phyloP scores from a whole-genome alignment of 1,284 basidiomycete species.

The Austroboletus olivaceoglutinosus region DNA sequence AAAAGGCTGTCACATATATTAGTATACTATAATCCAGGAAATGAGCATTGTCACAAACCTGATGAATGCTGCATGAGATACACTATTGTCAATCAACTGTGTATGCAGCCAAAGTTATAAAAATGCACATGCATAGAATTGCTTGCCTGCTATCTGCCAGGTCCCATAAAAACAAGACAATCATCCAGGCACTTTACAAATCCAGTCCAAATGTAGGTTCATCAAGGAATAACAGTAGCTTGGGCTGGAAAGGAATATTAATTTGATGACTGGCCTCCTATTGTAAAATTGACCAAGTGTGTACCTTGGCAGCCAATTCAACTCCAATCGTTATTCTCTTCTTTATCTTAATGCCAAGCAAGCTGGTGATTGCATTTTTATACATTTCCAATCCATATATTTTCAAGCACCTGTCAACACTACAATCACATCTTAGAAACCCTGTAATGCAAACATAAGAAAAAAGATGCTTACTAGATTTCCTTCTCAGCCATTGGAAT shows the following conservation, averaged over 20 bases:
- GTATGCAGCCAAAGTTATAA: slow-evolving; percentile 19
- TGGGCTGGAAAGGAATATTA: slow-evolving; percentile 47
- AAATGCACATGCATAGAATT: slow-evolving; percentile 69
- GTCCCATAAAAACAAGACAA: slow-evolving; percentile 74
- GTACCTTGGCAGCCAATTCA: slow-evolving; percentile 71
- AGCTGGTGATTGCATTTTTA: slow-evolving; percentile 75
- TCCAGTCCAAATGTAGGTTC: slow-evolving; percentile 85
- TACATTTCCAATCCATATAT: slow-evolving; percentile 75
- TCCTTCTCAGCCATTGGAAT: slow-evolving; percentile 74
- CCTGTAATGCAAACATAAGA: too few relatives aligned
- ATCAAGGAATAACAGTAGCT: slow-evolving; percentile 78
- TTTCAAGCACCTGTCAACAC: slow-evolving; percentile 74
- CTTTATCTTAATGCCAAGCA: slow-evolving; percentile 71
- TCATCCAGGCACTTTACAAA: slow-evolving; percentile 87
- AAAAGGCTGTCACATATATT: too few relatives aligned
- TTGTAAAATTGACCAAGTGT: too few relatives aligned
- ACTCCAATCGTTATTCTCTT: slow-evolving; percentile 84
- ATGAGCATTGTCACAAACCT: slow-evolving; percentile 22
- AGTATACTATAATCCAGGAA: too few relatives aligned
- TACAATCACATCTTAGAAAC: slow-evolving; percentile 21
- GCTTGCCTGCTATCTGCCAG: slow-evolving; percentile 77
- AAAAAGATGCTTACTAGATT: slow-evolving; percentile 51
- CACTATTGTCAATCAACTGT: background rate
- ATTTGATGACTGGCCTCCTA: slow-evolving; percentile 8
- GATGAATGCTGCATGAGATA: slow-evolving; percentile 18